Evolutionary conservation across 306 rosid species (phyloP).

Genomic region (Glycine tomentella): DNA sequence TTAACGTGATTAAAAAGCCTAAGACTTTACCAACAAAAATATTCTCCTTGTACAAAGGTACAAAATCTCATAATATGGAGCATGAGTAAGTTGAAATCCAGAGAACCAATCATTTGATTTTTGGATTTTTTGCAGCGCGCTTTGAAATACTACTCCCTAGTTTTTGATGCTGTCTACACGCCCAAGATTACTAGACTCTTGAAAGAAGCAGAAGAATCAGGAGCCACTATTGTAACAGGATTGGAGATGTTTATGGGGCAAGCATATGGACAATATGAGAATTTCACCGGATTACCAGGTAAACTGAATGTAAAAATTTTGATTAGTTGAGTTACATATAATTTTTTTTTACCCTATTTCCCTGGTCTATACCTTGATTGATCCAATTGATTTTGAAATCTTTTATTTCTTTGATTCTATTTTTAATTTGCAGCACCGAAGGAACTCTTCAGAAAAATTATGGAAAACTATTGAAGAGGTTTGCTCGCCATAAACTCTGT

Average conservation of each 20-base stretch:
- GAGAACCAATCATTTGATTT: constrained; percentile 40
- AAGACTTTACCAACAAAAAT: constrained; percentile 21
- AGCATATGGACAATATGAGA: constrained; percentile 84
- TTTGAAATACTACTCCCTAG: constrained; percentile 72
- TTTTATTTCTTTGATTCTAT: constrained; percentile 38
- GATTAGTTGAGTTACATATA: constrained; percentile 2
- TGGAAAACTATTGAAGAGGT: constrained; percentile 67
- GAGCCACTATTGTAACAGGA: constrained; percentile 78
- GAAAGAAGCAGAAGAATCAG: constrained; percentile 89
- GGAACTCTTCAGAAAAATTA: constrained; percentile 68
- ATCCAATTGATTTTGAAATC: constrained; percentile 42
- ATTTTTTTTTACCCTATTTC: constrained; percentile 20
- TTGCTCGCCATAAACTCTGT: constrained; percentile 40
- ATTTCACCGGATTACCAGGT: constrained; percentile 92
- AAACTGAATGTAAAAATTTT: constrained; percentile 36
- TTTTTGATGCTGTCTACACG: constrained; percentile 92
- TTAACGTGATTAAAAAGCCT: constrained; percentile 25
- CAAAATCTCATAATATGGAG: constrained; percentile 31
- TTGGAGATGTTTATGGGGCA: constrained; percentile 91
- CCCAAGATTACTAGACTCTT: constrained; percentile 87
- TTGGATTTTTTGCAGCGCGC: constrained; percentile 69
- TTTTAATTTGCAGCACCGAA: constrained; percentile 74
- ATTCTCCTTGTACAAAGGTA: constrained; percentile 24
- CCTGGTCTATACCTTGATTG: constrained; percentile 24
- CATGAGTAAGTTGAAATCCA: constrained; percentile 41